These are phyloP conservation scores for Plantago ovata DNA, from an alignment of 257 asterid genomes.

Conservation along the genomic window DNA sequence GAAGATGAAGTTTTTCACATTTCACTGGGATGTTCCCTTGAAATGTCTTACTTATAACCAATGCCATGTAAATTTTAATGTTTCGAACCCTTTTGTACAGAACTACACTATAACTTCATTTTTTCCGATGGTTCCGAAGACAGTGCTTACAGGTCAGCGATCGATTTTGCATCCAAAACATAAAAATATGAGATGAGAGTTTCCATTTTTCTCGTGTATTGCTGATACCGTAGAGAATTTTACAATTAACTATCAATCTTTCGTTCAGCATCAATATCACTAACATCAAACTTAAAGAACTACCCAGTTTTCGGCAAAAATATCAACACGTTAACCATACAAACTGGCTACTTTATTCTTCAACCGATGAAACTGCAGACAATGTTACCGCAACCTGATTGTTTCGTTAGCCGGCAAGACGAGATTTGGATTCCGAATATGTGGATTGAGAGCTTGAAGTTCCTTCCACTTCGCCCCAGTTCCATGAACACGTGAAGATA, in stretches of 20 bases:
- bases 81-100: too few species aligned
- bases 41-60: too few species aligned
- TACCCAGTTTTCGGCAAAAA: neutral
- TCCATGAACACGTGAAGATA: conserved; percentile 60
- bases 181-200: too few species aligned
- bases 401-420: conserved; percentile 39
- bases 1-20: too few species aligned
- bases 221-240: neutral
- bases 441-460: conserved; percentile 48
- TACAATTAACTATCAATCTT: neutral
- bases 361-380: too few species aligned
- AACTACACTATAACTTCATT: too few species aligned
- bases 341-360: neutral
- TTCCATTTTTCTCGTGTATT: neutral
- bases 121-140: too few species aligned
- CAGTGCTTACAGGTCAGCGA: too few species aligned
- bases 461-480: conserved; percentile 53
- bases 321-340: neutral
- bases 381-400: conserved; percentile 35
- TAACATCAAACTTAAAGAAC: neutral
- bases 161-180: too few species aligned
- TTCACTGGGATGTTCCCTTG: too few species aligned
- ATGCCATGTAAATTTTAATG: too few species aligned
- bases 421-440: conserved; percentile 56
- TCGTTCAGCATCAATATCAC: neutral